phyloP scores from a whole-genome alignment of 129 eudicot genomes.

The Saussurea involucrata region DNA sequence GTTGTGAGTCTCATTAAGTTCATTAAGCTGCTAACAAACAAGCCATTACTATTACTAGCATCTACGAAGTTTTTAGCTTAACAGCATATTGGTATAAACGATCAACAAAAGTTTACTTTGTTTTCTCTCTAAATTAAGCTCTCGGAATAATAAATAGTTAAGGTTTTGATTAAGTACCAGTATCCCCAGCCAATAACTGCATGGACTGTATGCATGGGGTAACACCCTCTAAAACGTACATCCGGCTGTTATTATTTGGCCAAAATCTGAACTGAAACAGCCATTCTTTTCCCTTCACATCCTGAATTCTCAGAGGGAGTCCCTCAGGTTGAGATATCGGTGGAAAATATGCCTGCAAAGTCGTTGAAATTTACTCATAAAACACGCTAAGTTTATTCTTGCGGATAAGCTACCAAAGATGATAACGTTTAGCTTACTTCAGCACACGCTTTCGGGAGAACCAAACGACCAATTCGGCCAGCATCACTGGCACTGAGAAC shows the following conservation, averaged over 20 bases:
- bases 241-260: slow-evolving; percentile 98
- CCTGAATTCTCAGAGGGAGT: slow-evolving; percentile 90
- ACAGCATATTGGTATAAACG: no score
- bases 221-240: slow-evolving; percentile 98
- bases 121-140: no score
- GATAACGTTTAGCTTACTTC: slow-evolving; percentile 45
- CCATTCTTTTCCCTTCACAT: slow-evolving; percentile 98
- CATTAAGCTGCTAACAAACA: no score
- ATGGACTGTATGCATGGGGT: slow-evolving; percentile 99
- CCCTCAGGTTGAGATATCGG: slow-evolving; percentile 98
- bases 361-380: slow-evolving; percentile 9
- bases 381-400: slow-evolving; percentile 1
- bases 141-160: not conserved
- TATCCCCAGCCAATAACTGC: slow-evolving; percentile 98
- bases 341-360: slow-evolving; percentile 90
- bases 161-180: slow-evolving; percentile 43
- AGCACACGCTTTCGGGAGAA: slow-evolving; percentile 90
- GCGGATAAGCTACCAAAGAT: not conserved
- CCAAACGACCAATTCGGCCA: slow-evolving; percentile 81
- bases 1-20: no score
- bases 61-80: no score
- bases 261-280: slow-evolving; percentile 96
- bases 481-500: slow-evolving; percentile 80
- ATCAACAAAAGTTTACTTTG: no score
- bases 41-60: no score